These are phyloP conservation scores for Pyrenophora graminea DNA, from an alignment of 2,329 filamentous ascomycete genomes.

Conservation along the genomic window DNA sequence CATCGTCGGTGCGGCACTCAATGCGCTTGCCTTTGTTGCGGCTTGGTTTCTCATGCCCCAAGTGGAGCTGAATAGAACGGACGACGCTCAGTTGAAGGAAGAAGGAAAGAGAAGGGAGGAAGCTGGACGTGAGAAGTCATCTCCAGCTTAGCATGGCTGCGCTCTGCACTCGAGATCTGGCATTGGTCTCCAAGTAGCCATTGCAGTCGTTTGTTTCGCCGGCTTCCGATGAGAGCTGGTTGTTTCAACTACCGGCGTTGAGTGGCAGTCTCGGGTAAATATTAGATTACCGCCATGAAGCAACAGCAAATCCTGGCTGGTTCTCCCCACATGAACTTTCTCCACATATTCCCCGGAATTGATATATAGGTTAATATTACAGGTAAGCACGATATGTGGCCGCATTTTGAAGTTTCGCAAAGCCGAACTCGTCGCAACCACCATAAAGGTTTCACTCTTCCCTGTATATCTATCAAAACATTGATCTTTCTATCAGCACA, in stretches of 20 bases:
- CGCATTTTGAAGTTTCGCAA: no score
- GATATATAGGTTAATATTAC: not conserved
- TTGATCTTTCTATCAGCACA: no score
- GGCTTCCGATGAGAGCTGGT: not conserved
- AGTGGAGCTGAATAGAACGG: constrained; percentile 18
- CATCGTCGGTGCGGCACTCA: constrained; percentile 21
- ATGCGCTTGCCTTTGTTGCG: constrained; percentile 22
- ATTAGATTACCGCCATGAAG: constrained; percentile 3
- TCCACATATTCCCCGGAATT: constrained; percentile 5
- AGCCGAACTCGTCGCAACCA: no score
- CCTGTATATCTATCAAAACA: no score
- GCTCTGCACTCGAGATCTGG: no score
- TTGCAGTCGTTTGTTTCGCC: not conserved
- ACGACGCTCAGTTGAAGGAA: constrained; percentile 26
- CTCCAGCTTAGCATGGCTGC: not conserved
- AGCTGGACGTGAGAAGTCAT: constrained; percentile 9
- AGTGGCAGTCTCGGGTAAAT: constrained; percentile 13
- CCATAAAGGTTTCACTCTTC: no score
- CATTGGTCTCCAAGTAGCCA: not conserved
- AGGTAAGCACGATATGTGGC: not conserved
- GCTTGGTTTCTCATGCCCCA: constrained; percentile 27
- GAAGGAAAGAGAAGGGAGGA: constrained; percentile 19
- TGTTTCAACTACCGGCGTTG: constrained; percentile 11
- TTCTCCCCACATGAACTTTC: not conserved
- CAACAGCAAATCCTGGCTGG: not conserved